Base-by-base conservation (phyloP, 1,284 basidiomycete genomes). In the Pulchroboletus neoregius region DNA sequence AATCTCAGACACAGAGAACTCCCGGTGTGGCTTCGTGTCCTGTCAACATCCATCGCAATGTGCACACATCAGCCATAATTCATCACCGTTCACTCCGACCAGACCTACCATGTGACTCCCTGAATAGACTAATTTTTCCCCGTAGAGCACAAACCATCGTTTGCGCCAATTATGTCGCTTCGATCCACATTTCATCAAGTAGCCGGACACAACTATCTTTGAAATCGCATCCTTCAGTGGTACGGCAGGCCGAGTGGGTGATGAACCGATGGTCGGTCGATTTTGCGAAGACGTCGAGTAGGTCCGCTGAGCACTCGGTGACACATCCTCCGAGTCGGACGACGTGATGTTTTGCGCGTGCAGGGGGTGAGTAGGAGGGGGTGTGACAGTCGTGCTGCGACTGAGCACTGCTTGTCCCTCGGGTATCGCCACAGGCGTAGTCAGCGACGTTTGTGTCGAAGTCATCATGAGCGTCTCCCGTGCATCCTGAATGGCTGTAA, bases 91-190 rank as follows among this genome's bases (percentile, higher is more conserved):
- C 9, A 7, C 28, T 45, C 41, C 42, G 11, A 49, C 41, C 47
- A 48, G 22, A 73, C 75, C 65, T 60, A 89, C 89, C 85, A 97
- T 95, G 73, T 95, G 92, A 63, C 84, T 90, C 44, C 82, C 83
- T 15, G 81, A 85, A 69, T 95, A 95, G 16, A 88, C 71, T 46
- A 95, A 70, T 59, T 83, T 88, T 60, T 91, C 87, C 27, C 80
- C 79, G 26, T 85, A 91, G 22, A 95, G 73, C 46, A 88, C 82
- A 60, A 94, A 94, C 89, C 90, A 94, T 35, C 92, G 74, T 70
- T 99, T 99, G 49, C 93, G 78, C 96, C 96, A 99, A 50, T 84
- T 90, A 59, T 91, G 87, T 58, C 94, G 81, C 56, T 95, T 91
- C 41, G 84, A 84, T 35, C 93, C 93, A 66, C 94, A 94, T 66